phyloP scores from a whole-genome alignment of 2,329 filamentous ascomycete species.

The Cladobotryum mycophilum region DNA sequence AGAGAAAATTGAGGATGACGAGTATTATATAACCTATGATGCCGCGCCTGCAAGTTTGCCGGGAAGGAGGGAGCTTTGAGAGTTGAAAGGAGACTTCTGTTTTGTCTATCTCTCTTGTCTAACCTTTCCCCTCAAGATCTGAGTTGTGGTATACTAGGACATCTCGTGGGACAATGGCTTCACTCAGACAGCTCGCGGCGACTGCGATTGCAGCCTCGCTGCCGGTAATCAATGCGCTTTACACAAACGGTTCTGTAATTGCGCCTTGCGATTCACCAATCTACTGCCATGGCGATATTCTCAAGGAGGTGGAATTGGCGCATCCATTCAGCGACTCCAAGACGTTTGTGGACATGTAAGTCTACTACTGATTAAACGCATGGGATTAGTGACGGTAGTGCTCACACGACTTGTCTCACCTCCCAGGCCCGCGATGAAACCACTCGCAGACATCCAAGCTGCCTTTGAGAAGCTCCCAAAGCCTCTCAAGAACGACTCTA shows the following conservation, averaged over 20 bases:
- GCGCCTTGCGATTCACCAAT: slow-evolving; percentile 62
- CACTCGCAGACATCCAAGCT: slow-evolving; percentile 53
- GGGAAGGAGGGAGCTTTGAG: too few relatives aligned
- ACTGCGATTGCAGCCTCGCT: background rate
- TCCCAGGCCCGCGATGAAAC: slow-evolving; percentile 50
- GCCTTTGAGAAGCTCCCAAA: slow-evolving; percentile 54
- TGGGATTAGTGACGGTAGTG: background rate
- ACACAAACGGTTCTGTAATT: slow-evolving; percentile 52
- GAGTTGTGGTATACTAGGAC: background rate
- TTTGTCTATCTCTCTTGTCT: background rate
- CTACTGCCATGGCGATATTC: slow-evolving; percentile 60
- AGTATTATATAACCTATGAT: too few relatives aligned
- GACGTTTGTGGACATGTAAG: slow-evolving; percentile 64
- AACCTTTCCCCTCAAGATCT: background rate
- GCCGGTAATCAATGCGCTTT: slow-evolving; percentile 40
- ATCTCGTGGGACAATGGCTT: slow-evolving; percentile 5
- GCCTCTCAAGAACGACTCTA: slow-evolving; percentile 57
- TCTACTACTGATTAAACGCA: slow-evolving; percentile 5
- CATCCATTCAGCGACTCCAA: slow-evolving; percentile 61
- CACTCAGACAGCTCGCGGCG: background rate
- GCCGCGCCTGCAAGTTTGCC: too few relatives aligned
- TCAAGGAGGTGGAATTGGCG: slow-evolving; percentile 57
- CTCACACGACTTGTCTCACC: background rate
- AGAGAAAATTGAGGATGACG: too few relatives aligned
- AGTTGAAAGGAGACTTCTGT: too few relatives aligned